A percentile compares a stretch with the other conserved stretches of the same genome.
Conservation (phyloP, 768 basidiomycete species). For the Amanita inopinata region DNA sequence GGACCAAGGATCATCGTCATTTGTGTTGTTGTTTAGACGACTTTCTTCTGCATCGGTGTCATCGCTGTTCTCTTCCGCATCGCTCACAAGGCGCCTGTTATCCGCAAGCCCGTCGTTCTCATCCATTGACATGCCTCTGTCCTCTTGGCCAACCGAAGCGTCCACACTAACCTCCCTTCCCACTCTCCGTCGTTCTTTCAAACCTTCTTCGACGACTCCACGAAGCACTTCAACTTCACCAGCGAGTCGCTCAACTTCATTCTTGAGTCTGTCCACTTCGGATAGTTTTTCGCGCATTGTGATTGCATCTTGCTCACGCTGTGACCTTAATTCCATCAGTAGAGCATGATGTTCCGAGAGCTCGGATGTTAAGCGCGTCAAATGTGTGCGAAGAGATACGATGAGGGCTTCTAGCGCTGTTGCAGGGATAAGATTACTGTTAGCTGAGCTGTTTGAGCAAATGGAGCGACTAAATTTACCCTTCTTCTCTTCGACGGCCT, state of each 20-base stretch:
- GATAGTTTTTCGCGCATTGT: slow-evolving; percentile 48
- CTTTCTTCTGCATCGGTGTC: slow-evolving; percentile 19
- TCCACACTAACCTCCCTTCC: slow-evolving; percentile 17
- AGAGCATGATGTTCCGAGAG: slow-evolving; percentile 68
- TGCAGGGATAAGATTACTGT: slow-evolving; percentile 9
- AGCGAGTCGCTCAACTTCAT: slow-evolving; percentile 73
- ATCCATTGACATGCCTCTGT: slow-evolving; percentile 26
- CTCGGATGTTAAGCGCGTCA: slow-evolving; percentile 70
- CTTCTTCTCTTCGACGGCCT: slow-evolving; percentile 84
- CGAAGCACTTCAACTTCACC: slow-evolving; percentile 84
- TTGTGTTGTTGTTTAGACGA: slow-evolving; percentile 18
- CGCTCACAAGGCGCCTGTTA: slow-evolving; percentile 10
- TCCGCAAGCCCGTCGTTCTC: slow-evolving; percentile 17
- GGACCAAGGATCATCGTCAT: slow-evolving; percentile 26
- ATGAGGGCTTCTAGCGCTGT: slow-evolving; percentile 78
- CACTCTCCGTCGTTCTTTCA: slow-evolving; percentile 57
- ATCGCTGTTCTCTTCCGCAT: slow-evolving; percentile 13
- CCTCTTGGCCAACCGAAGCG: slow-evolving; percentile 13
- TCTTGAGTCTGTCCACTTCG: slow-evolving; percentile 58
- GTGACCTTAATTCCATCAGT: slow-evolving; percentile 51
- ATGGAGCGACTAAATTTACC: slow-evolving; percentile 33
- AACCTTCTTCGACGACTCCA: slow-evolving; percentile 78
- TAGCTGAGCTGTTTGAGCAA: slow-evolving; percentile 15
- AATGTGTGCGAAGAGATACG: slow-evolving; percentile 58
- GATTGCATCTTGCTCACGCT: slow-evolving; percentile 53